Evolutionary conservation across 176 grass and related monocot species (phyloP).

Genomic region (Triticum timopheevii): DNA sequence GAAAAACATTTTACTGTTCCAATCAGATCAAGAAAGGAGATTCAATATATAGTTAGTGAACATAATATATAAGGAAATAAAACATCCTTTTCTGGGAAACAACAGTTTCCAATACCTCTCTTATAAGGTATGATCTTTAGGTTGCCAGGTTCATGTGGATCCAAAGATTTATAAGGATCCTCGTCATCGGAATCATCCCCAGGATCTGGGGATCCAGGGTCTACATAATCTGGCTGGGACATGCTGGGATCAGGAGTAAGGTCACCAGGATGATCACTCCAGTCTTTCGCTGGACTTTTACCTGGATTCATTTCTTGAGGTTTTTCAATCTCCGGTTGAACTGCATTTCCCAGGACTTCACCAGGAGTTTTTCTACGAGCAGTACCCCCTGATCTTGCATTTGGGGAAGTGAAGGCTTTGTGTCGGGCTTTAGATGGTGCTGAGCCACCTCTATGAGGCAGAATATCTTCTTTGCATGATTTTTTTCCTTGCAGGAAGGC

Average conservation of each 20-base stretch:
- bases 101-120: conserved; percentile 51
- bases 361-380: conserved; percentile 33
- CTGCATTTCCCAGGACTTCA: conserved; percentile 37
- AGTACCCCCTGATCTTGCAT: conserved; percentile 50
- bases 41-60: conserved; percentile 9
- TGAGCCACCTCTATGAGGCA: no score
- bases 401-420: conserved; percentile 57
- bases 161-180: conserved; percentile 73
- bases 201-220: conserved; percentile 42
- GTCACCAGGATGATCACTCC: conserved; percentile 30
- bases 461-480: conserved; percentile 39
- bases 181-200: conserved; percentile 69
- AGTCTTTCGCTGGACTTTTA: conserved; percentile 31
- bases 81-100: background rate
- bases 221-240: conserved; percentile 43
- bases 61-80: conserved; percentile 24
- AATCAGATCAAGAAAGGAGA: conserved; percentile 35
- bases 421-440: conserved; percentile 44
- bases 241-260: conserved; percentile 31
- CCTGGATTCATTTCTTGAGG: conserved; percentile 24
- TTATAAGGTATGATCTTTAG: conserved; percentile 77
- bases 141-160: conserved; percentile 84
- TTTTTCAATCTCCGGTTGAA: conserved; percentile 18
- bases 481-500: conserved; percentile 65
- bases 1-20: conserved; percentile 63